Base-by-base conservation (phyloP, 2,329 filamentous ascomycete genomes). In the Biscogniauxia marginata region DNA sequence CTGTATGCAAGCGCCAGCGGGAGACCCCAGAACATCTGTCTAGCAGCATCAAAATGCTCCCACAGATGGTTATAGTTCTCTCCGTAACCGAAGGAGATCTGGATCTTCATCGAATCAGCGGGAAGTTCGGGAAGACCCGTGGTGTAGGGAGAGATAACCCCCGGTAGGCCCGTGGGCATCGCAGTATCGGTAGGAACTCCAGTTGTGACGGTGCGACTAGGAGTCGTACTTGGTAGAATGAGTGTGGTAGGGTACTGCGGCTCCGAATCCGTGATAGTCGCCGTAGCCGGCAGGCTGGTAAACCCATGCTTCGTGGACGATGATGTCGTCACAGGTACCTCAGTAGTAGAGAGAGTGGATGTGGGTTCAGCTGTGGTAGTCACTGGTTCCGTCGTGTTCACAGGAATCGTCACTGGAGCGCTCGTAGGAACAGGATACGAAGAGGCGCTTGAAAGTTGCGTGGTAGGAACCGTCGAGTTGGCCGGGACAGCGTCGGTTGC, bases 21-120 rank as follows among this genome's bases (percentile, higher is more conserved):
- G 3, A 97, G 78, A 62, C 84, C 89, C 52, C 84, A 76, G 77
- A 97, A 96, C 67, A 99, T 90, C 74, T 98, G 93, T 43, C 85
- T 85, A 4, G 91, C 89, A 18, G 92, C 89, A 61, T 87, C 80
- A 13, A 85, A 79, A 60, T 88, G 85, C 20, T 77, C 78, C 9
- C 88, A 86, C 23, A 98, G 89, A 69, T 96, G 96, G 7, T 83
- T 77, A 73, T 95, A 99, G 76, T 96, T 93, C 64, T 96, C 81
- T 1, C 84, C 83, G 68, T 86, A 88, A 52, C 84, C 78, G 81
- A 98, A 97, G 30, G 90, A 95, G 60, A 98, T 82, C 70, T 96
- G 91, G 64, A 96, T 87, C 64, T 90, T 74, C 3, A 84, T 85
- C 0, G 84, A 85, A 63, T 90, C 89, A 3, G 79, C 74, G 0